phyloP scores from a whole-genome alignment of 805 yeast genomes.

The Schwanniomyces vanrijiae region DNA sequence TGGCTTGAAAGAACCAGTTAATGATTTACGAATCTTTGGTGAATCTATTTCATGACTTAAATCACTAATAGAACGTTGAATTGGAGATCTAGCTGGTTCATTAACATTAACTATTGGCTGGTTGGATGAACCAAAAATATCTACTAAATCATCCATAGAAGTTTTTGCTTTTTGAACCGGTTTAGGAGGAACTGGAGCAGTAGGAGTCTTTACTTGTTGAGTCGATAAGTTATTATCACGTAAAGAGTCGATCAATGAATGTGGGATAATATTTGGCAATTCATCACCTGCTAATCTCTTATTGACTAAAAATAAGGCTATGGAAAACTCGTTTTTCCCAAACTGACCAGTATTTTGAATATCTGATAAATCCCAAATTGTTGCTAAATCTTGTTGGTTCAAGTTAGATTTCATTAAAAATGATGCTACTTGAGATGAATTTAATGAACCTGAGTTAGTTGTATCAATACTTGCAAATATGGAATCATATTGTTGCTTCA shows the following conservation, averaged over 20 bases:
- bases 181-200: slow-evolving; percentile 7
- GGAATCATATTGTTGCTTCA: slow-evolving; percentile 73
- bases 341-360: slow-evolving; percentile 82
- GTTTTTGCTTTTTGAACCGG: slow-evolving; percentile 30
- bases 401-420: slow-evolving; percentile 87
- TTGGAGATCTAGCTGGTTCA: slow-evolving; percentile 13
- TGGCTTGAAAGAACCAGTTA: slow-evolving; percentile 64
- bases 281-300: slow-evolving; percentile 74
- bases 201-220: neutral
- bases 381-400: slow-evolving; percentile 79
- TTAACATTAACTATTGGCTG: slow-evolving; percentile 11
- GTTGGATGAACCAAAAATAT: slow-evolving; percentile 37
- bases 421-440: slow-evolving; percentile 81
- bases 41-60: neutral
- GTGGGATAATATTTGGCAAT: slow-evolving; percentile 79
- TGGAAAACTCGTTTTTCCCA: slow-evolving; percentile 78
- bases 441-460: slow-evolving; percentile 56
- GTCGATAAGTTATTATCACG: slow-evolving; percentile 9
- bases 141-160: slow-evolving; percentile 67
- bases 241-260: slow-evolving; percentile 47
- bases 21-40: slow-evolving; percentile 33
- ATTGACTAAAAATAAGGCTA: slow-evolving; percentile 92
- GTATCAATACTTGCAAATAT: slow-evolving; percentile 81
- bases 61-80: slow-evolving; percentile 31
- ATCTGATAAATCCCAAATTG: slow-evolving; percentile 94